phyloP scores from a whole-genome alignment of 2,329 filamentous ascomycete species.

The Cyphellophora europaea region DNA sequence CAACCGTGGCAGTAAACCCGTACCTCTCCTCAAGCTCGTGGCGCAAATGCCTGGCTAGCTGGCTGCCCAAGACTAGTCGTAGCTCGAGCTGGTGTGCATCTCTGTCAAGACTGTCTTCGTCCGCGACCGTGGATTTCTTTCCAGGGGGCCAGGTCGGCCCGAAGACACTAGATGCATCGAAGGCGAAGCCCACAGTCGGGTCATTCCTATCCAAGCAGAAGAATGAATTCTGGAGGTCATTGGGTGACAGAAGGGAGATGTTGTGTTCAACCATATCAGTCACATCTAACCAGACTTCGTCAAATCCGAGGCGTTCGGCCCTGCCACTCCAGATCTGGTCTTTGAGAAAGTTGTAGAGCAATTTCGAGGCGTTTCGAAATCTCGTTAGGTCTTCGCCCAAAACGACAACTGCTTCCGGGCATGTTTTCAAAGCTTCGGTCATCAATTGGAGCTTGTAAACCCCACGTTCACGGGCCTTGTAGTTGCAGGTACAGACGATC shows the following conservation, averaged over 20 bases:
- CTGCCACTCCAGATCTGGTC: conserved; percentile 67
- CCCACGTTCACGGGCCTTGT: conserved; percentile 65
- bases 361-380: conserved; percentile 81
- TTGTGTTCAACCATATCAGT: conserved; percentile 85
- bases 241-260: conserved; percentile 56
- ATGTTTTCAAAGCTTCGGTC: conserved; percentile 66
- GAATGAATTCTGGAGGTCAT: conserved; percentile 60
- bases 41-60: conserved; percentile 68
- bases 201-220: conserved; percentile 67
- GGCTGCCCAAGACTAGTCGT: conserved; percentile 67
- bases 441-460: conserved; percentile 74
- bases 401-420: conserved; percentile 76
- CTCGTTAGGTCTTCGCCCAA: conserved; percentile 77
- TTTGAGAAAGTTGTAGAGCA: conserved; percentile 63
- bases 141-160: conserved; percentile 53
- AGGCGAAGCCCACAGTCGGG: conserved; percentile 70
- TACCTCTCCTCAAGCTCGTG: conserved; percentile 62
- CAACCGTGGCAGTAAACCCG: conserved; percentile 80
- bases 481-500: conserved; percentile 89
- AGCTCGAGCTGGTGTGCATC: conserved; percentile 43
- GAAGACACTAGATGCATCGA: conserved; percentile 59
- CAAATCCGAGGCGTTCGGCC: conserved; percentile 77
- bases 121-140: neutral
- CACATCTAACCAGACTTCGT: conserved; percentile 78
- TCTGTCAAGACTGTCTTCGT: conserved; percentile 14